These are phyloP conservation scores for Monilinia laxa DNA, from an alignment of 2,329 filamentous ascomycete species.

Conservation along the genomic window DNA sequence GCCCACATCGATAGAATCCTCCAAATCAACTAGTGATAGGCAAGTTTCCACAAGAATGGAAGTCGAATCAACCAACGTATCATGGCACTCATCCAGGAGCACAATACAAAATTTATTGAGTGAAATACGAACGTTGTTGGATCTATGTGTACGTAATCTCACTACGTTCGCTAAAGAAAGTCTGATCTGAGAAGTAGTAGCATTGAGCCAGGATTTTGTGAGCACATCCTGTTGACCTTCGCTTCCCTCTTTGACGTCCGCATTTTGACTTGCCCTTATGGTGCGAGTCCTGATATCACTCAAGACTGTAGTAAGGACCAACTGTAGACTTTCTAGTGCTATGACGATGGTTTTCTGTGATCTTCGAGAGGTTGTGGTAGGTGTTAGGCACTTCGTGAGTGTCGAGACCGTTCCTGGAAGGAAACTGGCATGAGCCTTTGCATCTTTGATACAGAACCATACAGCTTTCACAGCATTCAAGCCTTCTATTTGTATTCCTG, in stretches of 20 bases:
- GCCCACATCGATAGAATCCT: constrained; percentile 40
- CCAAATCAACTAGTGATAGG: constrained; percentile 62
- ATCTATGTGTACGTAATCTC: constrained; percentile 70
- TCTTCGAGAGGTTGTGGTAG: constrained; percentile 61
- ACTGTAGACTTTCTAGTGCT: constrained; percentile 58
- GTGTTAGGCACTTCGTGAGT: constrained; percentile 68
- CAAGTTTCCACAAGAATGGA: constrained; percentile 78
- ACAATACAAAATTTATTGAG: constrained; percentile 70
- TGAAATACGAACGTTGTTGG: constrained; percentile 64
- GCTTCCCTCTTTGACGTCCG: constrained; percentile 33
- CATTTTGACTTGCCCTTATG: constrained; percentile 35
- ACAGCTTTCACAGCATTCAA: constrained; percentile 63
- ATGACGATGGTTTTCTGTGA: constrained; percentile 63
- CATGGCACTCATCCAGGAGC: constrained; percentile 75
- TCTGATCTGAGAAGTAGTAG: constrained; percentile 78
- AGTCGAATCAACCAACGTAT: constrained; percentile 67
- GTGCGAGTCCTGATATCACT: constrained; percentile 55
- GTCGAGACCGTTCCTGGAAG: constrained; percentile 84
- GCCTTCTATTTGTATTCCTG: constrained; percentile 70
- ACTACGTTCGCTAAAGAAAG: constrained; percentile 76
- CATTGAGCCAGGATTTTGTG: constrained; percentile 67
- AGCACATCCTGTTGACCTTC: constrained; percentile 43
- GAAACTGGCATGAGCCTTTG: constrained; percentile 77
- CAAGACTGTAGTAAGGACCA: constrained; percentile 55
- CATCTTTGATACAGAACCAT: constrained; percentile 64